phyloP scores from a whole-genome alignment of 139 green algal species.

The Chlorella sorokiniana region DNA sequence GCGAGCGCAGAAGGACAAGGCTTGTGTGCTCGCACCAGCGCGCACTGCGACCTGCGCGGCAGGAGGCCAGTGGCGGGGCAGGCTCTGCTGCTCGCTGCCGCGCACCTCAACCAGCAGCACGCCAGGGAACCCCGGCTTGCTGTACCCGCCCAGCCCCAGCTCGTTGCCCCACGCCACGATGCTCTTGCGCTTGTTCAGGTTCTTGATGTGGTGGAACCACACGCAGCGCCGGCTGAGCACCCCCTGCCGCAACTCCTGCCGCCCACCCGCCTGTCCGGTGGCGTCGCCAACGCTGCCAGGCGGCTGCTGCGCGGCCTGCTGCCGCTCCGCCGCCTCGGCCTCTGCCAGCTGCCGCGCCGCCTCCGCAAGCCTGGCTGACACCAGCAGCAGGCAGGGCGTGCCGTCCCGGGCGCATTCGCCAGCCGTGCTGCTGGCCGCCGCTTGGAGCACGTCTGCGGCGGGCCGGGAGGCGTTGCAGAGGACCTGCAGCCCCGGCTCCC shows the following conservation, averaged over 20 bases:
- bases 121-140: conserved; percentile 70
- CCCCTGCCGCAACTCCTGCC: not conserved
- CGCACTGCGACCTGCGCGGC: not conserved
- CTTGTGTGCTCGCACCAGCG: not conserved
- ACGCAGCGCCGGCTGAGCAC: conserved; percentile 33
- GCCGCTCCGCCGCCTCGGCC: not conserved
- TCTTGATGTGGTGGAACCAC: conserved; percentile 84
- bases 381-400: conserved; percentile 23
- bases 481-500: not conserved
- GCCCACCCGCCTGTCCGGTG: not conserved
- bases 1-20: not conserved
- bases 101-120: conserved; percentile 4
- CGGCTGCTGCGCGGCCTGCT: not conserved
- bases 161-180: conserved; percentile 64
- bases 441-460: conserved; percentile 3
- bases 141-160: conserved; percentile 53
- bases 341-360: not conserved
- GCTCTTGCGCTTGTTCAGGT: conserved; percentile 63
- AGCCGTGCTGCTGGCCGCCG: not conserved
- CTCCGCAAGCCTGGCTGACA: not conserved
- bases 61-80: too few relatives aligned
- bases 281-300: not conserved
- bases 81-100: too few relatives aligned
- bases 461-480: conserved; percentile 14
- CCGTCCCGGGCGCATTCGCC: not conserved